These are phyloP conservation scores for Penicillium diatomitis DNA, from an alignment of 495 filamentous ascomycete species.

Conservation along the genomic window DNA sequence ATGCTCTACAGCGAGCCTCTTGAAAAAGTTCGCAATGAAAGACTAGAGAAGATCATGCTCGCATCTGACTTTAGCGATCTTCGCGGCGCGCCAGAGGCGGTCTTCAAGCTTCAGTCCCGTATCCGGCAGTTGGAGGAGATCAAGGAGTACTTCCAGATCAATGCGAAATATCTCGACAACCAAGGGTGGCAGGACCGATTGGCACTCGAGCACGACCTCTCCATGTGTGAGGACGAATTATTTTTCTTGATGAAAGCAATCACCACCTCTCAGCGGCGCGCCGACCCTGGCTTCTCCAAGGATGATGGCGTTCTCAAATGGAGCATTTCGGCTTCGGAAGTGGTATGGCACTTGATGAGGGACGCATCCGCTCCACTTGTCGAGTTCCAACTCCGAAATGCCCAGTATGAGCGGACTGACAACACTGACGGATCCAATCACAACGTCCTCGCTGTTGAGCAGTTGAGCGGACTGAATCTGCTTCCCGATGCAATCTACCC, in stretches of 20 bases:
- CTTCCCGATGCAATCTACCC: constrained; percentile 88
- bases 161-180: constrained; percentile 78
- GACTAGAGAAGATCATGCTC: constrained; percentile 96
- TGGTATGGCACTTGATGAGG: constrained; percentile 92
- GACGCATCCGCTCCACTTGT: constrained; percentile 81
- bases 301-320: constrained; percentile 74
- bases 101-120: constrained; percentile 78
- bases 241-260: constrained; percentile 99
- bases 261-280: constrained; percentile 85
- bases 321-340: constrained; percentile 83
- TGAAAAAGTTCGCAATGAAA: constrained; percentile 89
- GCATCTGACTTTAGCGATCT: constrained; percentile 99
- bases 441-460: constrained; percentile 79
- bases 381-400: constrained; percentile 84
- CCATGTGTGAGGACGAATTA: constrained; percentile 86
- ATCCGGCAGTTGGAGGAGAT: constrained; percentile 95
- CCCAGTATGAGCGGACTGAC: constrained; percentile 86
- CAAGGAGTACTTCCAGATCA: constrained; percentile 89
- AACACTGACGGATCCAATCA: constrained; percentile 94
- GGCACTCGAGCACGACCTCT: constrained; percentile 75
- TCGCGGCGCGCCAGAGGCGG: constrained; percentile 87
- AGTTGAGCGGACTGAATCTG: constrained; percentile 77
- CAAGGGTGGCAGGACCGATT: constrained; percentile 87
- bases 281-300: constrained; percentile 53
- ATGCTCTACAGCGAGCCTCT: constrained; percentile 90